Evolutionary conservation across 73 alveolate genomes (phyloP).

Genomic region (Tetrahymena thermophila): DNA sequence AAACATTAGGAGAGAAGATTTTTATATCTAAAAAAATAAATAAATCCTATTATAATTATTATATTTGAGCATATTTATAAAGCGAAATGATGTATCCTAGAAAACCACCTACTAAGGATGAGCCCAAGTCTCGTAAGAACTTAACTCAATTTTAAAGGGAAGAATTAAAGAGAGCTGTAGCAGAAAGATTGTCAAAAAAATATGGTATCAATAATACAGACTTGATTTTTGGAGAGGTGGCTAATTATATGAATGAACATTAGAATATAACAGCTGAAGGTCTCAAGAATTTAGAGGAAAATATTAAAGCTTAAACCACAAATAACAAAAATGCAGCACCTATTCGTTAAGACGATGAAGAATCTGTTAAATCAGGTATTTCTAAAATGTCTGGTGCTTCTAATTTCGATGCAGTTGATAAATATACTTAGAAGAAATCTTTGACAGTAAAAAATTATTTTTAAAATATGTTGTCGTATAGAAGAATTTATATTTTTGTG

Average conservation of each 20-base stretch:
- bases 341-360: slow-evolving; percentile 18
- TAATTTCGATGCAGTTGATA: slow-evolving; percentile 34
- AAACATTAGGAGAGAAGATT: background rate
- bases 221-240: slow-evolving; percentile 14
- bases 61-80: background rate
- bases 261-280: slow-evolving; percentile 39
- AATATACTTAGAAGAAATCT: slow-evolving; percentile 24
- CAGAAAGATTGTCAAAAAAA: slow-evolving; percentile 32
- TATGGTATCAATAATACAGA: slow-evolving; percentile 37
- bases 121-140: slow-evolving; percentile 9
- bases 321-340: slow-evolving; percentile 6
- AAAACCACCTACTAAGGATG: background rate
- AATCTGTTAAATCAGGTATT: slow-evolving; percentile 32
- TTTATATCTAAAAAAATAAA: background rate
- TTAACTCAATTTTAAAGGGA: slow-evolving; percentile 17
- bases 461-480: background rate
- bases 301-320: slow-evolving; percentile 22
- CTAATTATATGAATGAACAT: slow-evolving; percentile 19
- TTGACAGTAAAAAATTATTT: slow-evolving; percentile 4
- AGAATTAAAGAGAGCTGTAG: slow-evolving; percentile 17
- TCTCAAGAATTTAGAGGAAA: slow-evolving; percentile 24
- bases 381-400: slow-evolving; percentile 49
- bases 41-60: background rate
- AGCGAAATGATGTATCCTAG: background rate
- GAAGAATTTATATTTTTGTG: background rate